These are phyloP conservation scores for Pontederia paniculata DNA, from an alignment of 176 grass and related monocot species.

Conservation along the genomic window DNA sequence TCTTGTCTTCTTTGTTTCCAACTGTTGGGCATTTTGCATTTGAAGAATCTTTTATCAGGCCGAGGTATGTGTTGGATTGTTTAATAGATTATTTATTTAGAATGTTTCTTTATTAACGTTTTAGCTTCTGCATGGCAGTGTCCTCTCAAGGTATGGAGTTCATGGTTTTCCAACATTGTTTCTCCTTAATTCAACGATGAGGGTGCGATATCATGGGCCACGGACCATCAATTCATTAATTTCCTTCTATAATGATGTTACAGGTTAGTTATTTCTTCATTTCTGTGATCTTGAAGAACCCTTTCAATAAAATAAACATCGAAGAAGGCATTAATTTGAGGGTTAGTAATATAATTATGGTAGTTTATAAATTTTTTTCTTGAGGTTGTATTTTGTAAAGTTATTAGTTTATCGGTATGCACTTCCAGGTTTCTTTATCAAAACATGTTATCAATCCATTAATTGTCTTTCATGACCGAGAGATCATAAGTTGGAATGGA, in stretches of 20 bases:
- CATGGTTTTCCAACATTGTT: constrained; percentile 9
- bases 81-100: constrained; percentile 2
- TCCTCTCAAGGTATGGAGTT: constrained; percentile 11
- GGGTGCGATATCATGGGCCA: not conserved
- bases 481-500: too few relatives aligned
- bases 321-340: not conserved
- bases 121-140: not conserved
- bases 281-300: not conserved
- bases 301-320: not conserved
- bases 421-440: too few relatives aligned
- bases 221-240: constrained; percentile 4
- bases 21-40: constrained; percentile 72
- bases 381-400: too few relatives aligned
- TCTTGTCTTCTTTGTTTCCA: constrained; percentile 59
- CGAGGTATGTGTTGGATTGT: constrained; percentile 39
- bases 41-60: constrained; percentile 89
- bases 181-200: constrained; percentile 11
- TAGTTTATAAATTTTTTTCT: too few relatives aligned
- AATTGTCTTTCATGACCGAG: too few relatives aligned
- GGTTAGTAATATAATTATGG: too few relatives aligned
- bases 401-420: too few relatives aligned
- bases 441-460: too few relatives aligned
- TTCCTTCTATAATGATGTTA: constrained; percentile 3
- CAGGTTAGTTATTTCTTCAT: not conserved
- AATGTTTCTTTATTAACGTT: constrained; percentile 6